Evolutionary conservation across 768 basidiomycete species (phyloP).

Genomic region (Lactifluus hygrophoroides): DNA sequence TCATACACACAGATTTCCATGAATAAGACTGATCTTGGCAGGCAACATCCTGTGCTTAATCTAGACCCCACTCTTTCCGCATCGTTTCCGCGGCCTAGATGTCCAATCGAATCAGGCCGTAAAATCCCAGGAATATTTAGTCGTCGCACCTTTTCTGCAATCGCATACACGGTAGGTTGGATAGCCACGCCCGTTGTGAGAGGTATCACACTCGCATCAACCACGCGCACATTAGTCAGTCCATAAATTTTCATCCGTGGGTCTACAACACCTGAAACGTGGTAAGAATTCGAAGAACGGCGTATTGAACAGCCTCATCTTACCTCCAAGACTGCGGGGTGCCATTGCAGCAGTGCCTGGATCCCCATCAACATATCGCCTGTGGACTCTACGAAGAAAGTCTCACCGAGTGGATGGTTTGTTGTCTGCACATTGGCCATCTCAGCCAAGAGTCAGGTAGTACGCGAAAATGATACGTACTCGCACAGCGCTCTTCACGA

Average conservation of each 20-base stretch:
- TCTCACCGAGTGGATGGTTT: constrained; percentile 15
- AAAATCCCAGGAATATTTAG: not conserved
- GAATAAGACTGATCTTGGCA: not conserved
- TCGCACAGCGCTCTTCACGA: constrained; percentile 10
- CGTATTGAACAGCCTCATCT: not conserved
- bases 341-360: constrained; percentile 18
- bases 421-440: constrained; percentile 6
- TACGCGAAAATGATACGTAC: not conserved
- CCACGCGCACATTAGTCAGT: constrained; percentile 15
- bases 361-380: not conserved
- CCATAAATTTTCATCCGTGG: constrained; percentile 17
- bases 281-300: not conserved
- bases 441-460: not conserved
- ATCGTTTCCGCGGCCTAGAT: constrained; percentile 12
- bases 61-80: constrained; percentile 13
- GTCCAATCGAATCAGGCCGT: not conserved
- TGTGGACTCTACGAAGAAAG: not conserved
- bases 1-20: no score
- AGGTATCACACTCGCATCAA: constrained; percentile 16
- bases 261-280: constrained; percentile 13
- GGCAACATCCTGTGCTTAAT: not conserved
- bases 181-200: constrained; percentile 20
- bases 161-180: constrained; percentile 15
- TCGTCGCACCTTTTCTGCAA: constrained; percentile 16
- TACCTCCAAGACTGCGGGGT: constrained; percentile 17